phyloP scores from a whole-genome alignment of 495 filamentous ascomycete species.

The Achaetomiella virescens region DNA sequence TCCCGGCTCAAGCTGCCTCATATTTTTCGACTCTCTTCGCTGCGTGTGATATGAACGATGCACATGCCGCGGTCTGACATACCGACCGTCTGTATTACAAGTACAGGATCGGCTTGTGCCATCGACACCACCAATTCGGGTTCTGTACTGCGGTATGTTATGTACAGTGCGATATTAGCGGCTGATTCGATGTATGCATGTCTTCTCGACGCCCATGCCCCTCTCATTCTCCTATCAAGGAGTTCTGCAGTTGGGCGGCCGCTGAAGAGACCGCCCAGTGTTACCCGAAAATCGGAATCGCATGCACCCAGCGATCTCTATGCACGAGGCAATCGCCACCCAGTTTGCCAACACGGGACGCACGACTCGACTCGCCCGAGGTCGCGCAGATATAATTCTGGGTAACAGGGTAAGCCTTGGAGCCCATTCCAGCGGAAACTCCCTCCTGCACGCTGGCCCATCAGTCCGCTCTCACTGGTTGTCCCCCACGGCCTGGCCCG shows the following conservation, averaged over 20 bases:
- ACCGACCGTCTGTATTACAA: too few relatives aligned
- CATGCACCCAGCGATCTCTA: background rate
- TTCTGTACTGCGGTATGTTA: too few relatives aligned
- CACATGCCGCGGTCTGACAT: too few relatives aligned
- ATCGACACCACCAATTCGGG: background rate
- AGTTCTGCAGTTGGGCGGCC: background rate
- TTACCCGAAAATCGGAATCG: background rate
- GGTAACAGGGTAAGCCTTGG: background rate
- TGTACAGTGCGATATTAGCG: background rate
- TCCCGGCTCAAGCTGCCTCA: background rate
- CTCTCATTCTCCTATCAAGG: too few relatives aligned
- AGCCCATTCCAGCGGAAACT: background rate
- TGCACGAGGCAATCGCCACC: background rate
- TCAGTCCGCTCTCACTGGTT: too few relatives aligned
- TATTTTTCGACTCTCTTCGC: background rate
- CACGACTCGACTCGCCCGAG: background rate
- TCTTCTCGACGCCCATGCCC: too few relatives aligned
- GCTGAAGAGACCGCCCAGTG: background rate
- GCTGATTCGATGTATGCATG: background rate
- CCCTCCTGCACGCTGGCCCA: background rate
- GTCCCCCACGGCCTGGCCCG: too few relatives aligned
- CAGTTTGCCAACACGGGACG: background rate
- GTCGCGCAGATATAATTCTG: background rate
- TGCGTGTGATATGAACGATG: too few relatives aligned
- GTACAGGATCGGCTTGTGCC: background rate